Conservation (phyloP, 2,329 filamentous ascomycete species). For the Dothideomycetes sp. region DNA sequence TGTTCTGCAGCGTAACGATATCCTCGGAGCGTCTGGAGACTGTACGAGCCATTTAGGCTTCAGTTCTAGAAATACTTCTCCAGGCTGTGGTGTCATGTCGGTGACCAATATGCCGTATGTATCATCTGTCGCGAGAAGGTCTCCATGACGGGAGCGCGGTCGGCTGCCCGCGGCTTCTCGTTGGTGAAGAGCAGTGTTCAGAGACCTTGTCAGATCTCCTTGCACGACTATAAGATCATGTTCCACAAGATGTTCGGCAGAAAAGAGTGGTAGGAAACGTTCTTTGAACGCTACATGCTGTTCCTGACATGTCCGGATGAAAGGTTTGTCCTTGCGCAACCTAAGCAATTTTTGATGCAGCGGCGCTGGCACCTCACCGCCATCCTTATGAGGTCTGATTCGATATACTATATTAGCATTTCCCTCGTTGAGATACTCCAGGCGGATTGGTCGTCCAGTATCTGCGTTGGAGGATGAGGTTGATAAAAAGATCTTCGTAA, state of each 20-base stretch:
- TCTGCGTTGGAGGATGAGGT: background rate
- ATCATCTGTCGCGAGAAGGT: constrained; percentile 17
- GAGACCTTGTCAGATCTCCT: constrained; percentile 8
- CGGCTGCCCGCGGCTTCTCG: constrained; percentile 9
- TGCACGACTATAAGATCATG: constrained; percentile 18
- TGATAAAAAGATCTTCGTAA: background rate
- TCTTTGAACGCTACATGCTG: constrained; percentile 16
- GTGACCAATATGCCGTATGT: constrained; percentile 21
- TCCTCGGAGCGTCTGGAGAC: constrained; percentile 31
- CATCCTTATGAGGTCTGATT: constrained; percentile 10
- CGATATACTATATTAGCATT: constrained; percentile 25
- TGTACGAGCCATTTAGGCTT: constrained; percentile 40
- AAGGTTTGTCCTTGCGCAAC: constrained; percentile 20
- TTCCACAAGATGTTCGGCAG: constrained; percentile 18
- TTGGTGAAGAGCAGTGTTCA: constrained; percentile 16
- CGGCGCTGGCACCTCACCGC: constrained; percentile 6
- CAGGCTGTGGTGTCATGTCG: constrained; percentile 20
- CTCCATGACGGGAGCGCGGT: constrained; percentile 14
- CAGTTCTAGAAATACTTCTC: constrained; percentile 25
- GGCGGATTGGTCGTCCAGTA: background rate
- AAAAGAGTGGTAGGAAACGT: constrained; percentile 19
- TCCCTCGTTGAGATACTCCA: constrained; percentile 25
- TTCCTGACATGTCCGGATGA: constrained; percentile 16
- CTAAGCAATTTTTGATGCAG: constrained; percentile 19
- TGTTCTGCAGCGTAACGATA: constrained; percentile 32